A percentile compares a stretch with the other conserved stretches of the same genome.
Evolutionary conservation across 805 yeast genomes (phyloP).

Genomic region (Candida andamanensis): DNA sequence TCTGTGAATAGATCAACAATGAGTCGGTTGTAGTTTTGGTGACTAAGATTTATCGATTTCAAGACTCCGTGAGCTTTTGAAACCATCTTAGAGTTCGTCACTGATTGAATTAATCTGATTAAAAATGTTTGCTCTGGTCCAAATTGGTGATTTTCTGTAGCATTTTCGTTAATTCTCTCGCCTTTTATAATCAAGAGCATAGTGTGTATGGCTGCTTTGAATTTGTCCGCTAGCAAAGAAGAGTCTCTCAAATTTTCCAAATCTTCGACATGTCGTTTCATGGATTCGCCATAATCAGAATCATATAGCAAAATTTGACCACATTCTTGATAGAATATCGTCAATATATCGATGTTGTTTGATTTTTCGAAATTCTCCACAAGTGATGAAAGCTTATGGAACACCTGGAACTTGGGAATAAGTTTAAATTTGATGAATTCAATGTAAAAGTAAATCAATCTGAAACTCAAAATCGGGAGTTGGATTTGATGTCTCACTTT

Average conservation of each 20-base stretch:
- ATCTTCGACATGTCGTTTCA: conserved; percentile 58
- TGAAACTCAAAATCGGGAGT: conserved; percentile 47
- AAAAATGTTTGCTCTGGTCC: conserved; percentile 28
- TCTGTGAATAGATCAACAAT: conserved; percentile 43
- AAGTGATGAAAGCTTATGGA: conserved; percentile 65
- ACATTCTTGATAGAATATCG: conserved; percentile 66
- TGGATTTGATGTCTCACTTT: conserved; percentile 56
- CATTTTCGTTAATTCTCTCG: background rate
- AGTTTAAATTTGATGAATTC: conserved; percentile 76
- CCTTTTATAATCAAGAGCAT: conserved; percentile 42
- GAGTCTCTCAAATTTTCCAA: conserved; percentile 47
- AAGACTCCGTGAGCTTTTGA: conserved; percentile 22
- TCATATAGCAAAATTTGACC: conserved; percentile 60
- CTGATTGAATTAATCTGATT: conserved; percentile 43
- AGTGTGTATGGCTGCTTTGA: conserved; percentile 54
- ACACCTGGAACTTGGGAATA: conserved; percentile 63
- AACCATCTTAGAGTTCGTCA: conserved; percentile 35
- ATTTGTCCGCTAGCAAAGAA: conserved; percentile 46
- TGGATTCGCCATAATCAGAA: conserved; percentile 52
- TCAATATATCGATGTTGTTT: conserved; percentile 62
- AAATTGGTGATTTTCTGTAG: conserved; percentile 1
- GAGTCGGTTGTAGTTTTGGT: conserved; percentile 26
- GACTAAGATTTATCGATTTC: conserved; percentile 44
- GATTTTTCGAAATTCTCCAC: conserved; percentile 47
- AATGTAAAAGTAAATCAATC: conserved; percentile 56